These are phyloP conservation scores for Fusarium tricinctum DNA, from an alignment of 2,329 filamentous ascomycete genomes.

Conservation along the genomic window DNA sequence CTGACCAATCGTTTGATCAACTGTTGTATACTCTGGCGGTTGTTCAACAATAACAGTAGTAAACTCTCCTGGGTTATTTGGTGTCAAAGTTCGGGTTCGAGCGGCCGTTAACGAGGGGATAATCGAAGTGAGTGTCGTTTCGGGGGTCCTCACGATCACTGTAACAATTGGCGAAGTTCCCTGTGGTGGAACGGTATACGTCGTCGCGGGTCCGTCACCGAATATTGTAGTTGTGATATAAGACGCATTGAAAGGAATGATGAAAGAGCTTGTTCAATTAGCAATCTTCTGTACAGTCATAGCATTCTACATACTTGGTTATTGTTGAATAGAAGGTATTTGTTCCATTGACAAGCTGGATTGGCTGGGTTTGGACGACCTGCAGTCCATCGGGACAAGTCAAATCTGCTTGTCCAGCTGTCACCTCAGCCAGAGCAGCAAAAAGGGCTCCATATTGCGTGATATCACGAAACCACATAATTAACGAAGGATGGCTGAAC, in stretches of 20 bases:
- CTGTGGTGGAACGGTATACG: conserved; percentile 4
- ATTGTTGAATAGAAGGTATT: conserved; percentile 16
- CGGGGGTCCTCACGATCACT: background rate
- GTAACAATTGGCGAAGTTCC: conserved; percentile 20
- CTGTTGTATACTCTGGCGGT: conserved; percentile 6
- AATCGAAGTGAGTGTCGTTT: conserved; percentile 9
- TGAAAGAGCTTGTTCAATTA: conserved; percentile 1
- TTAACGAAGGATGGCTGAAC: background rate
- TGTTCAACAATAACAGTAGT: conserved; percentile 16
- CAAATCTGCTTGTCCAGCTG: background rate
- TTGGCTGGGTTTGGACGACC: conserved; percentile 10
- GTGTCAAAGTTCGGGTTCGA: conserved; percentile 10
- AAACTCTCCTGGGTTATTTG: background rate
- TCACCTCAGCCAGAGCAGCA: background rate
- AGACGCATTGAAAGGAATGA: conserved; percentile 1
- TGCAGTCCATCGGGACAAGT: conserved; percentile 4
- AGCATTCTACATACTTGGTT: background rate
- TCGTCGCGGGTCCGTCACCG: conserved; percentile 1
- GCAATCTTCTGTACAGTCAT: accelerated
- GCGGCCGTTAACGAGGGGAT: conserved; percentile 3
- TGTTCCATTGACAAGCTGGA: conserved; percentile 18
- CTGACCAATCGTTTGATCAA: background rate
- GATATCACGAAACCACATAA: background rate
- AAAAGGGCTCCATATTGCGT: background rate
- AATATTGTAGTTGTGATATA: background rate